A percentile compares a stretch with the other conserved stretches of the same genome.
Evolutionary conservation across 805 yeast species (phyloP).

Genomic region (Yarrowia keelungensis): DNA sequence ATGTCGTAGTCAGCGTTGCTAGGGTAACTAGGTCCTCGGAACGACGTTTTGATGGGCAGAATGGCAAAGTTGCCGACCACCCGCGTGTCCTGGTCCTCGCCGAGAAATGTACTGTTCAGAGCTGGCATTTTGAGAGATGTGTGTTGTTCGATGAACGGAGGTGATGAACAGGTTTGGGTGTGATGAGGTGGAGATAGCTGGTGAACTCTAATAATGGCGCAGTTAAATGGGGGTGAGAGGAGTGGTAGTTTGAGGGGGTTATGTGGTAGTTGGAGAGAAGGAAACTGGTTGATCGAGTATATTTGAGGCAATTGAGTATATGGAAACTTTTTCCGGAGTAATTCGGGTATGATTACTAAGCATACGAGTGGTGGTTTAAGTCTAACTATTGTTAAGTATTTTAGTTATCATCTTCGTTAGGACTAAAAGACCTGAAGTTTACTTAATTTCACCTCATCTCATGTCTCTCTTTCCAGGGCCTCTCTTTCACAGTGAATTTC

Average conservation of each 20-base stretch:
- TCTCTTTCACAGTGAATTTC: no score
- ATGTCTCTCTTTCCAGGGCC: no score
- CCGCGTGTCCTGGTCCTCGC: slow-evolving; percentile 47
- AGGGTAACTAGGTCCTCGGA: slow-evolving; percentile 92
- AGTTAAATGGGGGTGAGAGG: not conserved
- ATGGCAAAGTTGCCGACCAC: slow-evolving; percentile 75
- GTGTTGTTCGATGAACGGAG: not conserved
- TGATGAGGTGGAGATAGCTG: slow-evolving; percentile 26
- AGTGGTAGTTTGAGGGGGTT: no score
- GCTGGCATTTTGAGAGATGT: slow-evolving; percentile 43
- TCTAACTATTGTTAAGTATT: no score
- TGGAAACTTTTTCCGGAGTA: no score
- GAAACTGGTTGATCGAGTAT: not conserved
- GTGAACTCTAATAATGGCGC: slow-evolving; percentile 32
- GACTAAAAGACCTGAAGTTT: no score
- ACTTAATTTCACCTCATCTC: no score
- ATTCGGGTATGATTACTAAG: not conserved
- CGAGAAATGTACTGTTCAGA: slow-evolving; percentile 50
- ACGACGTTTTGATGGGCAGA: slow-evolving; percentile 83
- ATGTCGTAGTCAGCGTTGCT: slow-evolving; percentile 79
- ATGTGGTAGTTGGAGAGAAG: not conserved
- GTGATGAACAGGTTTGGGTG: slow-evolving; percentile 16
- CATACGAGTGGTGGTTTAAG: not conserved
- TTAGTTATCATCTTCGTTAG: no score
- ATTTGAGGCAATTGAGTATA: not conserved